Percentiles rank a stretch among this genome's conserved stretches.
These are phyloP conservation scores for Sphagnum contortum DNA, from an alignment of 225 moss, liverwort and hornwort genomes.

Conservation along the genomic window DNA sequence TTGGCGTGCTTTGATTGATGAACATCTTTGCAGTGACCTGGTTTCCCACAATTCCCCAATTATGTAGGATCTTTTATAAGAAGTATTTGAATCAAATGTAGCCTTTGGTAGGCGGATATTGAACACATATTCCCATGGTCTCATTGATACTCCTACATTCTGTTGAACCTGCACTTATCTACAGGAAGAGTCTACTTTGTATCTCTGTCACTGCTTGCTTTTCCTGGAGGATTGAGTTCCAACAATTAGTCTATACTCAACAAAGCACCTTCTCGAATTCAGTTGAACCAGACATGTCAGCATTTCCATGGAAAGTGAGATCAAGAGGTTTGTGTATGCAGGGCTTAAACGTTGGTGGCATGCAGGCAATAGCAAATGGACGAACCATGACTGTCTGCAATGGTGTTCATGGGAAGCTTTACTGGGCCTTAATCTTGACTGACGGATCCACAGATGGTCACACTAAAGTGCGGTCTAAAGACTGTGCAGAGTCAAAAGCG, in stretches of 20 bases:
- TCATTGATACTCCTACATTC: too few species aligned
- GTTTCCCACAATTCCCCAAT: constrained; percentile 13
- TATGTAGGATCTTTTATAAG: neutral
- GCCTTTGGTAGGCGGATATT: too few species aligned
- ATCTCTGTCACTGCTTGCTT: too few species aligned
- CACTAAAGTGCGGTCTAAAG: constrained; percentile 37
- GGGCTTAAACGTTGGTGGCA: constrained; percentile 34
- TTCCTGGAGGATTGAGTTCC: too few species aligned
- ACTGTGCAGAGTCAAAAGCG: constrained; percentile 36
- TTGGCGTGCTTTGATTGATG: constrained; percentile 49
- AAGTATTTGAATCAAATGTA: too few species aligned
- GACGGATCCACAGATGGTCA: constrained; percentile 39
- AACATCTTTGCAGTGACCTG: constrained; percentile 24
- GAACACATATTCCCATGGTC: too few species aligned
- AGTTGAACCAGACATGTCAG: too few species aligned
- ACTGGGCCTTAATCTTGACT: constrained; percentile 50
- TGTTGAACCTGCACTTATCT: too few species aligned
- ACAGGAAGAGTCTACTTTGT: too few species aligned
- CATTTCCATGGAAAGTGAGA: too few species aligned
- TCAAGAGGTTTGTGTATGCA: neutral
- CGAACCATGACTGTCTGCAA: constrained; percentile 47
- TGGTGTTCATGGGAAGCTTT: constrained; percentile 40
- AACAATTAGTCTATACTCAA: too few species aligned
- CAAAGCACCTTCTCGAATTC: too few species aligned
- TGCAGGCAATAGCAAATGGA: constrained; percentile 18